Base-by-base conservation (phyloP, 202 grass and related monocot genomes). In the Carex arenaria region DNA sequence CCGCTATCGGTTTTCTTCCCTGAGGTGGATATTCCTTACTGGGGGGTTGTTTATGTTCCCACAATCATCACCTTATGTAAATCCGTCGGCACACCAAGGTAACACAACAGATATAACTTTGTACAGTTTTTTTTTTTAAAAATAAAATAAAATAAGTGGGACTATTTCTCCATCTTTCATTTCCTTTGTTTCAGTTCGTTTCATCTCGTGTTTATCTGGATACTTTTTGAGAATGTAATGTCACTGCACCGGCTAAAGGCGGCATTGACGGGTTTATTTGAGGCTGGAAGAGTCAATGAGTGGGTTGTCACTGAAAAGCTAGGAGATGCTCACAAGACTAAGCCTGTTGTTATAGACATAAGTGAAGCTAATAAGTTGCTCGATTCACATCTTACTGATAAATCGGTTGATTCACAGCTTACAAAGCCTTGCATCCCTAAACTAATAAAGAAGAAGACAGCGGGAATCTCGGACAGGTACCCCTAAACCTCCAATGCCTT, bases 301-400 rank as follows among this genome's bases (percentile, higher is more conserved):
- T 97, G 94, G 94, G 88, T 97, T 49, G 94, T 97, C 86, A 97
- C 94, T 0, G 88, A 97, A 76, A 97, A 97, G 72, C 59, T 97
- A 80, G 94, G 94, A 59, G 94, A 90, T 26, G 32, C 67, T 75
- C 91, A 78, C 64, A 94, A 97, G 92, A 78, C 73, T 56, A 94
- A 97, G 69, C 81, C 85, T 57, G 82, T 61, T 34, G 32, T 36
- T 63, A 89, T 51, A 38, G 55, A 89, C 73, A 79, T 54, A 81
- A 80, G n/a, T 83, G 88, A 97, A 66, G 52, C 66, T 69, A 30
- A 87, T 10, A 85, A 89, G 38, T 65, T 86, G 78, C 83, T 90
- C 53, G 82, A 92, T 86, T 59, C 55, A 59, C 5, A 7, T 1
- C 55, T n/a, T 59, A 47, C 65, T 69, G 38, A 87, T 13, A 47